Conservation (phyloP, 139 green algal genomes). For the Zygnema circumcarinatum region DNA sequence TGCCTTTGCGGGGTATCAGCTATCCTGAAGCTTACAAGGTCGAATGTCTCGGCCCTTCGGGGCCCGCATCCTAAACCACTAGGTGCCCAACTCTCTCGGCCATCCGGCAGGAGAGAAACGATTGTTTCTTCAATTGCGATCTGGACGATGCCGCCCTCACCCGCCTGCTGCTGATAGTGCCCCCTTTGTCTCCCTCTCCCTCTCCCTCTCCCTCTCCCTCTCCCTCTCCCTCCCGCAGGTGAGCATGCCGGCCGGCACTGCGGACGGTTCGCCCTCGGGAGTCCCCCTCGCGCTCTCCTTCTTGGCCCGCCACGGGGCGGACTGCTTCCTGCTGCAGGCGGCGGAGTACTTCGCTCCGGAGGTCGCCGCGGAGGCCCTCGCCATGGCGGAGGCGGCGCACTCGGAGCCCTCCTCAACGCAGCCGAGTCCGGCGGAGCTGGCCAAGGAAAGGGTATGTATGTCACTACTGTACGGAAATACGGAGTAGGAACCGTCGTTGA, state of each 20-base stretch:
- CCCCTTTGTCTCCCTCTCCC: background rate
- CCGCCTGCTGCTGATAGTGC: background rate
- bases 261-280: conserved; percentile 19
- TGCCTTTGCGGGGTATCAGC: no score
- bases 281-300: conserved; percentile 38
- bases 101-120: no score
- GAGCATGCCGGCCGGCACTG: conserved; percentile 41
- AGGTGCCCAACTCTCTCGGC: no score
- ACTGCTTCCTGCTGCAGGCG: conserved; percentile 33
- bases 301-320: conserved; percentile 26
- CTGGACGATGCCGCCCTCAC: no score
- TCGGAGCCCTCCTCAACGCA: background rate
- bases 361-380: background rate
- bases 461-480: no score
- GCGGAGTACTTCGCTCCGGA: background rate
- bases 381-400: background rate
- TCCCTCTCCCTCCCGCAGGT: conserved; percentile 26
- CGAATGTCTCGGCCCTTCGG: no score
- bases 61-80: no score
- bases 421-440: background rate
- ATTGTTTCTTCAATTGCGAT: no score
- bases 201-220: background rate
- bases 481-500: no score
- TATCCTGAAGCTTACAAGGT: no score
- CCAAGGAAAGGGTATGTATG: conserved; percentile 10